Percentiles rank a stretch among this genome's conserved stretches.
Conservation (phyloP, 2,329 filamentous ascomycete species). For the Huntiella savannae region DNA sequence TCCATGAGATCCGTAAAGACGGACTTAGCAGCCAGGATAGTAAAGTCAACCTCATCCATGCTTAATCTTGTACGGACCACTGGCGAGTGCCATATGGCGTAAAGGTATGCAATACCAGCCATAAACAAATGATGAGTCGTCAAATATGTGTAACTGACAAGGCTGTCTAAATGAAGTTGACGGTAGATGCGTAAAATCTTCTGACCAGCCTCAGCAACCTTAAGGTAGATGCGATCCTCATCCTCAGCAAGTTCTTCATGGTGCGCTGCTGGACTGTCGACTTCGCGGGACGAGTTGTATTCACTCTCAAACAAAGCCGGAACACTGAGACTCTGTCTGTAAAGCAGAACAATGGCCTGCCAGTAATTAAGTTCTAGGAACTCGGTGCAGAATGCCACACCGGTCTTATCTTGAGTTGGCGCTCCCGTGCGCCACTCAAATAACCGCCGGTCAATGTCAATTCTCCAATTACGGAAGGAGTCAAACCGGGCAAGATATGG, state of each 20-base stretch:
- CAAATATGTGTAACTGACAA: slow-evolving; percentile 91
- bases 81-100: slow-evolving; percentile 92
- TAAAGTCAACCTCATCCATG: slow-evolving; percentile 95
- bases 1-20: slow-evolving; percentile 82
- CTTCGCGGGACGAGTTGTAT: slow-evolving; percentile 44
- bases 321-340: slow-evolving; percentile 74
- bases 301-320: slow-evolving; percentile 72
- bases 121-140: slow-evolving; percentile 95
- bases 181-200: slow-evolving; percentile 81
- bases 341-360: slow-evolving; percentile 92
- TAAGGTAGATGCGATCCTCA: slow-evolving; percentile 79
- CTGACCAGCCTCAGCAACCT: slow-evolving; percentile 87
- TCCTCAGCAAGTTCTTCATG: slow-evolving; percentile 54
- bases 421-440: slow-evolving; percentile 74
- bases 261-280: slow-evolving; percentile 38
- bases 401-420: slow-evolving; percentile 58
- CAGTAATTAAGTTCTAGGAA: slow-evolving; percentile 94
- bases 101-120: slow-evolving; percentile 89
- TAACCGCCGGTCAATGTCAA: slow-evolving; percentile 66
- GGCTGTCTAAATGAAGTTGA: slow-evolving; percentile 66
- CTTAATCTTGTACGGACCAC: slow-evolving; percentile 72
- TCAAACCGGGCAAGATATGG: slow-evolving; percentile 71
- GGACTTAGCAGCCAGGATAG: slow-evolving; percentile 78
- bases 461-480: slow-evolving; percentile 74
- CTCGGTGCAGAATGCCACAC: slow-evolving; percentile 73